A percentile compares a stretch with the other conserved stretches of the same genome.
These are phyloP conservation scores for Heimioporus sp. DNA, from an alignment of 768 basidiomycete species.

Conservation along the genomic window DNA sequence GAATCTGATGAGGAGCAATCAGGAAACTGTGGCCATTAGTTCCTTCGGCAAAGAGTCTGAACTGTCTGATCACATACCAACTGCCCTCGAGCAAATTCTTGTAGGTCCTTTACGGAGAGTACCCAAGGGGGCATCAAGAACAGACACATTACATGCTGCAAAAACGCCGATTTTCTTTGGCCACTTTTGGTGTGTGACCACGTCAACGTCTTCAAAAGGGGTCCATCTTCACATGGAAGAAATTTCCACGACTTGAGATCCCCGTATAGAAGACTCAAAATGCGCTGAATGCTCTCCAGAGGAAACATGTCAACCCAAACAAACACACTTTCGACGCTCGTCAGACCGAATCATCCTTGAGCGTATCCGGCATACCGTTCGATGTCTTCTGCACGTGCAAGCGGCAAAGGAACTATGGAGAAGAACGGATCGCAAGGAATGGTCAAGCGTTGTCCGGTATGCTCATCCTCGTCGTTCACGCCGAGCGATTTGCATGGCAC, in stretches of 20 bases:
- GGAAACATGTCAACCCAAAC: constrained; percentile 53
- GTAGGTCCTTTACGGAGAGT: constrained; percentile 32
- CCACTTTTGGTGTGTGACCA: constrained; percentile 25
- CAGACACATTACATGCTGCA: constrained; percentile 24
- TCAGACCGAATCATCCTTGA: constrained; percentile 1
- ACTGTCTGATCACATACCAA: constrained; percentile 11
- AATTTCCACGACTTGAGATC: constrained; percentile 32
- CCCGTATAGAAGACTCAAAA: constrained; percentile 33
- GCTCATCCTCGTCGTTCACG: constrained; percentile 37
- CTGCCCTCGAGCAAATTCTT: constrained; percentile 29
- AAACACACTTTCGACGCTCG: constrained; percentile 34
- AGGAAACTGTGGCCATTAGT: constrained; percentile 18
- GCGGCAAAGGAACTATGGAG: constrained; percentile 32
- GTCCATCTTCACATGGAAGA: constrained; percentile 17
- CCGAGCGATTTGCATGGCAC: constrained; percentile 36
- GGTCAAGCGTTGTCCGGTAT: constrained; percentile 40
- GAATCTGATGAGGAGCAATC: constrained; percentile 9
- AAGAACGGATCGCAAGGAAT: constrained; percentile 43
- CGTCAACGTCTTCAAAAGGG: constrained; percentile 22
- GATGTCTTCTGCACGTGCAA: constrained; percentile 41
- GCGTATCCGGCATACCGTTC: constrained; percentile 35
- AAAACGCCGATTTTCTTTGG: constrained; percentile 12
- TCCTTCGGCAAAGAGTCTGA: background rate
- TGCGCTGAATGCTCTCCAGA: constrained; percentile 46
- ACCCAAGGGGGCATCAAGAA: constrained; percentile 42